A percentile compares a stretch with the other conserved stretches of the same genome.
These are phyloP conservation scores for Leccinum pallidistipes DNA, from an alignment of 1,284 basidiomycete species.

Conservation along the genomic window DNA sequence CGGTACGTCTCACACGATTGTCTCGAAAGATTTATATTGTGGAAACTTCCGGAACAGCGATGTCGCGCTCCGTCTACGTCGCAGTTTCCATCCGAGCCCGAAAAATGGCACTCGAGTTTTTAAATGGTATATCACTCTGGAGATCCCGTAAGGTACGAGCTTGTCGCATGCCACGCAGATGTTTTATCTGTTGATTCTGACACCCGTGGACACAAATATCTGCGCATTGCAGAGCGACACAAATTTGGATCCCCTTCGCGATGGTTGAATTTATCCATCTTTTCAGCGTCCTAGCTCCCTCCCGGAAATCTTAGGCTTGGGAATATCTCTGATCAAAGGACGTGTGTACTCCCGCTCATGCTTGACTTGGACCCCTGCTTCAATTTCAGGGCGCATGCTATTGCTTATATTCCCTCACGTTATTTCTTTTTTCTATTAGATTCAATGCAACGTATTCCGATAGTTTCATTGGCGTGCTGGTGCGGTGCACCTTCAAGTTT, in stretches of 20 bases:
- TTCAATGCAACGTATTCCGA: not conserved
- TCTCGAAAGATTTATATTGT: slow-evolving; percentile 1
- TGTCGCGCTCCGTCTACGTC: slow-evolving; percentile 6
- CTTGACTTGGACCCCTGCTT: not conserved
- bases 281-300: not conserved
- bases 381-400: slow-evolving; percentile 3
- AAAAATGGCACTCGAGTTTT: slow-evolving; percentile 6
- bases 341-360: not conserved
- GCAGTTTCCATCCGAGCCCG: slow-evolving; percentile 16
- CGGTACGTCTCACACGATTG: slow-evolving; percentile 15
- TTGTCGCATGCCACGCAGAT: not conserved
- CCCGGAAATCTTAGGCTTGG: not conserved
- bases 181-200: slow-evolving; percentile 12
- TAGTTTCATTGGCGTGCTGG: not conserved
- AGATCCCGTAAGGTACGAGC: not conserved
- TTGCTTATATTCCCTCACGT: not conserved
- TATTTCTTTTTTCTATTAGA: not conserved
- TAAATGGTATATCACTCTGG: not conserved
- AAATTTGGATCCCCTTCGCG: not conserved
- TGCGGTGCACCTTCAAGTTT: not conserved
- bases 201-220: slow-evolving; percentile 9
- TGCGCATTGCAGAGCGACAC: slow-evolving; percentile 1
- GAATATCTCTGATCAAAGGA: not conserved
- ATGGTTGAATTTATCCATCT: not conserved
- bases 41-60: not conserved